Base-by-base conservation (phyloP, 441 rosid genomes). In the Gossypium trilobum region DNA sequence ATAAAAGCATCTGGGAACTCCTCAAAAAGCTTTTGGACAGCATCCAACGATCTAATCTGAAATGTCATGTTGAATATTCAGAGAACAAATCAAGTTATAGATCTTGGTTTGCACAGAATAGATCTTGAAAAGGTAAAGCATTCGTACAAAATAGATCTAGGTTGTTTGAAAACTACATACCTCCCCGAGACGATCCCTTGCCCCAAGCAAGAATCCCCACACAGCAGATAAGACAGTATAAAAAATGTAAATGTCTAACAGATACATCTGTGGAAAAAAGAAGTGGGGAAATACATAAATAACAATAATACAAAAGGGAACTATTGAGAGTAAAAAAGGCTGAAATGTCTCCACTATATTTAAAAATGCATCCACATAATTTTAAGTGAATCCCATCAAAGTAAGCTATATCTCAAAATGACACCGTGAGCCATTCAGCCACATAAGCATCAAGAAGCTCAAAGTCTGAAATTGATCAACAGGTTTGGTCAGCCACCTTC, bases 111-210 rank as follows among this genome's bases (percentile, higher is more conserved):
- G 1, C 29, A 9, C 27, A 66, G 51, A 23, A 36, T 22, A 13
- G 51, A n/a, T 48, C 54, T 48, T 48, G 54, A 48, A 33, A 14
- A 5, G 14, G 42, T 10, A 33, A 1, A 33, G 72, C 51, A 19
- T 10, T 58, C 13, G 13, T 58, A 67, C 29, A 73, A 55, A 23
- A 70, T n/a, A 17, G 17, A 39, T 5, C 3, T 9, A 29, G 14
- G 56, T 58, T 57, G 67, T 57, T 48, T n/a, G 48, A 74, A 77
- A 64, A 70, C 44, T 54, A 81, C 64, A 70, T 80, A 92, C 99
- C 90, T 95, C 99, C 29, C 99, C 99, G 57, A 95, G 91, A 74
- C 89, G 99, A 82, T 89, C 99, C 83, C 96, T 87, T 46, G 99
- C 99, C 71, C 99, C 99, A 39, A 92, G 93, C 85, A 95, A 84